A percentile compares a stretch with the other conserved stretches of the same genome.
Evolutionary conservation across 805 yeast species (phyloP).

Genomic region (Cyberlindnera subsufficiens): DNA sequence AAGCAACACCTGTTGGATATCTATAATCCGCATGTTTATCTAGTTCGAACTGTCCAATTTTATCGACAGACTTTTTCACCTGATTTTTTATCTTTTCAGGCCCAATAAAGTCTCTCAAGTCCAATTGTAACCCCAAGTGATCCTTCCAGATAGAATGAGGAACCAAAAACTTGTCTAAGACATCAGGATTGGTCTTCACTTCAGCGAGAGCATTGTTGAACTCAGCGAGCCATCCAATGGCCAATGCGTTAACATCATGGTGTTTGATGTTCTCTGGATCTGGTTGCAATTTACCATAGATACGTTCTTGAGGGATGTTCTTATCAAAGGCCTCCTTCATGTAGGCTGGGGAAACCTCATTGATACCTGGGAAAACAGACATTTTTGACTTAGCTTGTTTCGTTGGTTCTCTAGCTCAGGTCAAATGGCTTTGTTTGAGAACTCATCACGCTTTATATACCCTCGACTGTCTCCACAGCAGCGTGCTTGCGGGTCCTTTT

Average conservation of each 20-base stretch:
- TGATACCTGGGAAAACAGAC: constrained; percentile 17
- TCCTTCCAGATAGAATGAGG: constrained; percentile 33
- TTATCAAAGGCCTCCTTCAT: constrained; percentile 18
- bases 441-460: no score
- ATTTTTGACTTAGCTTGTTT: constrained; percentile 1
- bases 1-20: constrained; percentile 25
- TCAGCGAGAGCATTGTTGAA: constrained; percentile 23
- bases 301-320: constrained; percentile 23
- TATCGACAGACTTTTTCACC: constrained; percentile 11
- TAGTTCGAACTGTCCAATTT: constrained; percentile 24
- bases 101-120: constrained; percentile 29
- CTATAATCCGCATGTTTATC: constrained; percentile 27
- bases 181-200: constrained; percentile 8
- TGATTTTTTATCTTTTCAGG: constrained; percentile 22
- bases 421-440: background rate
- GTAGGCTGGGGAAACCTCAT: constrained; percentile 24
- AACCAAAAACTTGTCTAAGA: constrained; percentile 21
- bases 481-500: no score
- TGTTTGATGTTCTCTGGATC: constrained; percentile 23
- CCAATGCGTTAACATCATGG: constrained; percentile 21
- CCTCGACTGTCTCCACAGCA: no score
- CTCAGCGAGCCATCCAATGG: constrained; percentile 26
- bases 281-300: constrained; percentile 24
- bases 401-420: background rate
- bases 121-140: constrained; percentile 29